These are phyloP conservation scores for Rhododendron kiyosumense DNA, from an alignment of 148 eudicot species.

Conservation along the genomic window DNA sequence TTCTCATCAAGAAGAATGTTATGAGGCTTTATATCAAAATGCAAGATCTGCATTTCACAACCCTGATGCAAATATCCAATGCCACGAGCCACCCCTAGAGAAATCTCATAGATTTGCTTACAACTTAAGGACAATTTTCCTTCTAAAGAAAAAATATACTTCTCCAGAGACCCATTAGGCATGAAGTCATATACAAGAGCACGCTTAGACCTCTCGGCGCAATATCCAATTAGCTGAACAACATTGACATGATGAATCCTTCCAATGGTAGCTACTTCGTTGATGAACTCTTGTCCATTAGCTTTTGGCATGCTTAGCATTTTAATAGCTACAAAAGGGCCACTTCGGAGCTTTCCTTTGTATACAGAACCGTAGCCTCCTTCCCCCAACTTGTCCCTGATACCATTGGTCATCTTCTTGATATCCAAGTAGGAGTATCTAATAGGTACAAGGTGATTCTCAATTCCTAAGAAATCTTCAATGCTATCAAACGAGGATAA, in stretches of 20 bases:
- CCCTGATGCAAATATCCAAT: conserved; percentile 17
- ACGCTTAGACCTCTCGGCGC: conserved; percentile 7
- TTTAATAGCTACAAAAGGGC: too few relatives aligned
- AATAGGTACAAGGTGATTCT: too few relatives aligned
- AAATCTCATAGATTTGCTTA: conserved; percentile 11
- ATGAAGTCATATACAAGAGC: conserved; percentile 23
- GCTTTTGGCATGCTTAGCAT: too few relatives aligned
- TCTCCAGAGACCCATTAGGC: conserved; percentile 25
- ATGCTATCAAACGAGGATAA: too few relatives aligned
- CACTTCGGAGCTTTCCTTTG: too few relatives aligned
- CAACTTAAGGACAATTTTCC: neutral
- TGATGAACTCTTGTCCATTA: too few relatives aligned
- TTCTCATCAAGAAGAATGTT: conserved; percentile 22
- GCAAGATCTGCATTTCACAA: conserved; percentile 21
- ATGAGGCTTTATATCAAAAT: conserved; percentile 24
- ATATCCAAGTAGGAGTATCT: too few relatives aligned
- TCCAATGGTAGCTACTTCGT: too few relatives aligned
- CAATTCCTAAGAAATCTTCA: too few relatives aligned
- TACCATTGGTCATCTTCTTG: too few relatives aligned
- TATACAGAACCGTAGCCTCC: too few relatives aligned
- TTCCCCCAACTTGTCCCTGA: too few relatives aligned
- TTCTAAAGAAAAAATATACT: conserved; percentile 5
- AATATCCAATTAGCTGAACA: conserved; percentile 13
- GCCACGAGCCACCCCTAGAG: conserved; percentile 20
- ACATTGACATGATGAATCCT: conserved; percentile 21